Evolutionary conservation across 2,329 filamentous ascomycete species (phyloP).

Genomic region (Boeremia exigua): DNA sequence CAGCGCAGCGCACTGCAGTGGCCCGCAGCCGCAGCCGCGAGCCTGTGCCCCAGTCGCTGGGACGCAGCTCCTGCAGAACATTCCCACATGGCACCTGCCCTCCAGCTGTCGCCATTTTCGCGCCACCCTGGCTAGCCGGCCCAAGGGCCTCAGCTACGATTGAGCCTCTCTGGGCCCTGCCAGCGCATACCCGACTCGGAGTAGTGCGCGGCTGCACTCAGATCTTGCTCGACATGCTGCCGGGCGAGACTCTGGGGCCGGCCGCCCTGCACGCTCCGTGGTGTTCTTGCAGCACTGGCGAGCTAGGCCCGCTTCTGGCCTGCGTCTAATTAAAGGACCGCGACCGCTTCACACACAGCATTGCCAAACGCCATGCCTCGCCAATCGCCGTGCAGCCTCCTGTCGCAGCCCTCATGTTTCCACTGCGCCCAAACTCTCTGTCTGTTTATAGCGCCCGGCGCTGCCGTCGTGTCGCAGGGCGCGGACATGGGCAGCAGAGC

Average conservation of each 20-base stretch:
- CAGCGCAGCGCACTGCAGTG: background rate
- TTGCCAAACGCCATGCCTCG: conserved; percentile 8
- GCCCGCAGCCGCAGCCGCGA: conserved; percentile 4
- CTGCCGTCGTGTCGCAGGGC: too few relatives aligned
- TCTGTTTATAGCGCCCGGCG: background rate
- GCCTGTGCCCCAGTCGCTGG: background rate
- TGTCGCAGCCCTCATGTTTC: background rate
- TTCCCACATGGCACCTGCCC: conserved; percentile 4
- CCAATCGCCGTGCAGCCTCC: conserved; percentile 7
- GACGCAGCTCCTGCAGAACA: background rate
- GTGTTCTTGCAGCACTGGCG: background rate
- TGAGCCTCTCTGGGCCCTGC: conserved; percentile 6
- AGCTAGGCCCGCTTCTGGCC: conserved; percentile 5
- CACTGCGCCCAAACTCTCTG: background rate
- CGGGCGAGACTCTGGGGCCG: background rate
- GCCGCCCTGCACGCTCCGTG: conserved; percentile 1
- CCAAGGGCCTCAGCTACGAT: background rate
- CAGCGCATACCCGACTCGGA: background rate
- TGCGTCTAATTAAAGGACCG: conserved; percentile 18
- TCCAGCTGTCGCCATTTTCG: too few relatives aligned
- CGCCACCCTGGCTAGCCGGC: background rate
- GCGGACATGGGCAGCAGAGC: too few relatives aligned
- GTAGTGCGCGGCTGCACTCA: conserved; percentile 9
- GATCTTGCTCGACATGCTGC: conserved; percentile 2
- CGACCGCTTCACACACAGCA: conserved; percentile 7